A percentile compares a stretch with the other conserved stretches of the same genome.
Evolutionary conservation across 2,329 filamentous ascomycete genomes (phyloP).

Genomic region (Paecilomyces sp.): DNA sequence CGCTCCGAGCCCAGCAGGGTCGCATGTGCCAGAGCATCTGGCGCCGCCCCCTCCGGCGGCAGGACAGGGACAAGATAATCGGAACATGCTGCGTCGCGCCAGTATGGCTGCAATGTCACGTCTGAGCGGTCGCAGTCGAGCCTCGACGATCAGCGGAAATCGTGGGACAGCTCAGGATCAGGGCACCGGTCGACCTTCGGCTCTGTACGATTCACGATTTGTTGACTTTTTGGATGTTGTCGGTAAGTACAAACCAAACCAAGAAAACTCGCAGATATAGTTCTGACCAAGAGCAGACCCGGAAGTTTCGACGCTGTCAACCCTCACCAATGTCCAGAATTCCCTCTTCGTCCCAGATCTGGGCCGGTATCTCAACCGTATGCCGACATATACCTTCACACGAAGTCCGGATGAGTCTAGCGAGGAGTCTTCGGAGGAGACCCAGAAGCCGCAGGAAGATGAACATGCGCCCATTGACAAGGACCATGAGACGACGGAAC

Average conservation of each 20-base stretch:
- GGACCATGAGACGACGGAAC: conserved; percentile 5
- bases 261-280: conserved; percentile 4
- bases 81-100: conserved; percentile 22
- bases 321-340: conserved; percentile 83
- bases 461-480: conserved; percentile 14
- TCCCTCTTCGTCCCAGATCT: conserved; percentile 79
- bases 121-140: conserved; percentile 23
- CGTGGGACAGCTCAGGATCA: conserved; percentile 7
- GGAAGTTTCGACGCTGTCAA: conserved; percentile 74
- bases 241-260: conserved; percentile 40
- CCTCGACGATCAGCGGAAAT: conserved; percentile 20
- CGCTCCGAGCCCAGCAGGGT: conserved; percentile 10
- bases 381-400: conserved; percentile 69
- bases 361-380: conserved; percentile 66
- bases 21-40: conserved; percentile 7
- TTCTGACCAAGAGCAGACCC: conserved; percentile 53
- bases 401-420: conserved; percentile 35
- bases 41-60: conserved; percentile 9
- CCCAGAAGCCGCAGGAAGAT: conserved; percentile 13
- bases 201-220: conserved; percentile 54
- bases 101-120: conserved; percentile 23
- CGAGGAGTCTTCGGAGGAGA: conserved; percentile 18
- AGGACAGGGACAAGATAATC: conserved; percentile 9
- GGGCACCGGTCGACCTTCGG: conserved; percentile 3
- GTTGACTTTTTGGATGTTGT: conserved; percentile 64